Conservation (phyloP, 106 monocot species). For the Xerophyta viscosa region DNA sequence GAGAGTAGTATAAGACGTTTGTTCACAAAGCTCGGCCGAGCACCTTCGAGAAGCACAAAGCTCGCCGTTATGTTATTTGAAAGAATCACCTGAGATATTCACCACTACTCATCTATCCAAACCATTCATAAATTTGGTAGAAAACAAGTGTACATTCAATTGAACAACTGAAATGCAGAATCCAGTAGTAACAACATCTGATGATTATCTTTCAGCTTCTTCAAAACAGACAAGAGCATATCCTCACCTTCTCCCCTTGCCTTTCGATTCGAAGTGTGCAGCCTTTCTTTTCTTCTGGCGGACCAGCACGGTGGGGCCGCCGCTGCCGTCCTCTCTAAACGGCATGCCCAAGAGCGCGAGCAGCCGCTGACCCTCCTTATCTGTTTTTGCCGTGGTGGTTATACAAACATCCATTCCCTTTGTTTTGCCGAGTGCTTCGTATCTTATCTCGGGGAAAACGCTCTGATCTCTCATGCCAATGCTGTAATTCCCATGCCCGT, state of each 20-base stretch:
- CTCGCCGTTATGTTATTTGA: too few relatives aligned
- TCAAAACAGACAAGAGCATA: too few relatives aligned
- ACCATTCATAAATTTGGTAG: too few relatives aligned
- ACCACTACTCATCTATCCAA: too few relatives aligned
- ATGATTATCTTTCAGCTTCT: too few relatives aligned
- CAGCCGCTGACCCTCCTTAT: conserved; percentile 66
- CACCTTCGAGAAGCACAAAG: too few relatives aligned
- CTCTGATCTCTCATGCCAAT: conserved; percentile 79
- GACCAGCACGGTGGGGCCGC: conserved; percentile 21
- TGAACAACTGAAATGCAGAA: too few relatives aligned
- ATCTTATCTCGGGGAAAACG: conserved; percentile 86
- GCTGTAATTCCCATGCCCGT: conserved; percentile 92
- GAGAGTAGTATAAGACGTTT: too few relatives aligned
- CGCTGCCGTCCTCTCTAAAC: conserved; percentile 53
- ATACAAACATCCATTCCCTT: conserved; percentile 90
- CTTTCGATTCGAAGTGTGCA: conserved; percentile 31
- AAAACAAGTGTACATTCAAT: too few relatives aligned
- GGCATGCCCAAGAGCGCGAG: conserved; percentile 92
- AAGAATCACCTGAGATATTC: too few relatives aligned
- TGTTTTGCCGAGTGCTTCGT: conserved; percentile 74
- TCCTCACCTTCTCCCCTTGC: conserved; percentile 33
- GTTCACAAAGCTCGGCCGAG: too few relatives aligned
- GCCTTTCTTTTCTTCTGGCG: conserved; percentile 67
- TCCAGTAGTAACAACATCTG: too few relatives aligned
- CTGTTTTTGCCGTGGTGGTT: conserved; percentile 70